phyloP scores from a whole-genome alignment of 1,139 yeast species.

The Candida gigantensis region DNA sequence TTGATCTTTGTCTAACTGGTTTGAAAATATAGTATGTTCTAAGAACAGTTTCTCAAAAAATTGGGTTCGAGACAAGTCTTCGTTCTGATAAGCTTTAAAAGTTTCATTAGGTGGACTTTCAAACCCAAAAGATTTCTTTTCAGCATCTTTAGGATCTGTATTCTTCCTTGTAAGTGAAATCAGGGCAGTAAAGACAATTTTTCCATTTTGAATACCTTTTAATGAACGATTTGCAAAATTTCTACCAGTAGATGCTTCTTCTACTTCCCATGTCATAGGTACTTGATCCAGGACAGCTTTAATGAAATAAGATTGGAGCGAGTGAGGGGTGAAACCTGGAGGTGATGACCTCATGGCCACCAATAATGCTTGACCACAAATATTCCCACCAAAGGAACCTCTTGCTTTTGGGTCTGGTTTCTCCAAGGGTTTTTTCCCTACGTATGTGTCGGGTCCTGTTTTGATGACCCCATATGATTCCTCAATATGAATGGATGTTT shows the following conservation, averaged over 20 bases:
- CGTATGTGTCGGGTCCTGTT: conserved; percentile 23
- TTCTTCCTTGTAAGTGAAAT: conserved; percentile 35
- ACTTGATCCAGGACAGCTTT: conserved; percentile 35
- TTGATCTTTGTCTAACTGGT: conserved; percentile 5
- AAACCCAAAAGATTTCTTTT: conserved; percentile 26
- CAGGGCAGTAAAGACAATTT: conserved; percentile 34
- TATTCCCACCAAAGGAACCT: conserved; percentile 46
- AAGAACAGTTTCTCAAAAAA: too few relatives aligned
- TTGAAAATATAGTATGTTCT: too few relatives aligned
- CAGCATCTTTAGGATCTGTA: conserved; percentile 20
- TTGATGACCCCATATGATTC: conserved; percentile 24
- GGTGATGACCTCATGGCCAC: conserved; percentile 37
- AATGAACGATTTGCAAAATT: conserved; percentile 36
- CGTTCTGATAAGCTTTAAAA: conserved; percentile 16
- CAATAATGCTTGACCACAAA: conserved; percentile 43
- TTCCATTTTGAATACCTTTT: conserved; percentile 29
- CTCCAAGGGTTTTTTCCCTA: conserved; percentile 30
- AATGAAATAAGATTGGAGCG: conserved; percentile 44
- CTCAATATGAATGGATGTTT: conserved; percentile 9
- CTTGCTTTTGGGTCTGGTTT: conserved; percentile 34
- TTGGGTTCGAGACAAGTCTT: conserved; percentile 1
- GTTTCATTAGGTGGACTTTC: conserved; percentile 35
- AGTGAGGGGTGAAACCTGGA: conserved; percentile 40
- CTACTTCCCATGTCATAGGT: conserved; percentile 33
- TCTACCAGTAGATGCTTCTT: conserved; percentile 32